Base-by-base conservation (phyloP, 2,329 filamentous ascomycete species). In the Microcyclospora pomicola region DNA sequence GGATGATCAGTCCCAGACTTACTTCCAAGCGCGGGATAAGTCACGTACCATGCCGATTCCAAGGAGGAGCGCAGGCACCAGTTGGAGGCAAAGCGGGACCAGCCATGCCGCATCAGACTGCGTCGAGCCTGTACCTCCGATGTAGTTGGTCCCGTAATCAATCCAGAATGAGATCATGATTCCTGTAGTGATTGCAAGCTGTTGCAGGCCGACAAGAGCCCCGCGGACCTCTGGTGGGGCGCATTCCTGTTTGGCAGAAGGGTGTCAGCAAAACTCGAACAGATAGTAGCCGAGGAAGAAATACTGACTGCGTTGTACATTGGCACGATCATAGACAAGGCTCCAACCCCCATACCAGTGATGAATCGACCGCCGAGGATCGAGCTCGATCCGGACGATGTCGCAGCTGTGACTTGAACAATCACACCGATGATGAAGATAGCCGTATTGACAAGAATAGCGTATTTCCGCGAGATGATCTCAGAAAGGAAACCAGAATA, bases 81-180 rank as follows among this genome's bases (percentile, higher is more conserved):
- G 66, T 50, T 88, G 82, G 0, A 87, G 65, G 46, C 73, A 77
- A 36, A 84, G 73, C 0, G 82, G 82, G 0, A 82, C 61, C 0
- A 83, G 68, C 82, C 82, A 91, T 0, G 82, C 77, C 11, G 75
- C 74, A 46, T 84, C 69, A 10, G 66, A 68, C 57, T 87, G 77
- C 1, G 50, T 58, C 16, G 45, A 42, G 55, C 71, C 66, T 5
- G 72, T 76, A 4, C 74, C 81, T 9, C 64, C 64, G 39, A 68
- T 67, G 52, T 59, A 66, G 48, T 67, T 67, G 9, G 49, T 53
- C 12, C 50, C 48, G 43, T 57, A 62, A 47, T 39, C 41, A 35
- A 52, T 40, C 53, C 47, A 48, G 43, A 77, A 75, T 3, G 64
- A 68, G 41, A 77, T 71, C 39, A 71, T 59, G 37, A 75, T 71